Evolutionary conservation across 768 basidiomycete species (phyloP), one percentile per base, ranked within the genome.

Genomic region (Postia placenta): DNA sequence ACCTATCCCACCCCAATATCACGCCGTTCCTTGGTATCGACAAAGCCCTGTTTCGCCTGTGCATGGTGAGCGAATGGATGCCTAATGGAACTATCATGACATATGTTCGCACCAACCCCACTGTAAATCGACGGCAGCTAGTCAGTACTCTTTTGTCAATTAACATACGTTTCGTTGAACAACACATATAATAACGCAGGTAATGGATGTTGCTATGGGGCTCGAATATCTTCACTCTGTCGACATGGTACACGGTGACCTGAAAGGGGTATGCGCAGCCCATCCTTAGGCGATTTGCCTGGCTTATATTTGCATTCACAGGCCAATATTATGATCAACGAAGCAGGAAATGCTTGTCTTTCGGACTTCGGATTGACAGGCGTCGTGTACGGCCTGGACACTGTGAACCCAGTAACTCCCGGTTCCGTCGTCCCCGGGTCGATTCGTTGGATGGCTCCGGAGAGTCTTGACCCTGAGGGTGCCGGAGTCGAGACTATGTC

Each of bases 321-420:
- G 60, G 43, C 45, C 19, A 64, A 64, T 25, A 54, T 64, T n/a
- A 37, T 62, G 11, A 51, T 64, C n/a, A 51, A 58, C 37, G 48
- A 54, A 11, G 41, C 41, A 3, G 54, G 54, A 2, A 40, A 41
- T 27, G 52, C 59, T 5, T 55, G 52, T 24, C 50, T 64, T 1
- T 48, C 54, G 5, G 62, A 64, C 42, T 64, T 62, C 30, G 62
- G 62, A 1, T 43, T 64, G 15, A 56, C 61, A 4, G 41, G 33
- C 26, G 36, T 55, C 12, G 4, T 55, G 2, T 45, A 48, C 37
- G 43, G 27, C 4, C 49, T 48, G 25, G 54, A 53, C n/a, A 53
- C 54, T 9, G 9, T 33, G 15, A 56, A 45, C 33, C 40, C 47
- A 15, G 25, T 26, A 28, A 24, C 37, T 4, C 4, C 25, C 4